These are phyloP conservation scores for Pichia manshurica DNA, from an alignment of 805 yeast species.

Conservation along the genomic window DNA sequence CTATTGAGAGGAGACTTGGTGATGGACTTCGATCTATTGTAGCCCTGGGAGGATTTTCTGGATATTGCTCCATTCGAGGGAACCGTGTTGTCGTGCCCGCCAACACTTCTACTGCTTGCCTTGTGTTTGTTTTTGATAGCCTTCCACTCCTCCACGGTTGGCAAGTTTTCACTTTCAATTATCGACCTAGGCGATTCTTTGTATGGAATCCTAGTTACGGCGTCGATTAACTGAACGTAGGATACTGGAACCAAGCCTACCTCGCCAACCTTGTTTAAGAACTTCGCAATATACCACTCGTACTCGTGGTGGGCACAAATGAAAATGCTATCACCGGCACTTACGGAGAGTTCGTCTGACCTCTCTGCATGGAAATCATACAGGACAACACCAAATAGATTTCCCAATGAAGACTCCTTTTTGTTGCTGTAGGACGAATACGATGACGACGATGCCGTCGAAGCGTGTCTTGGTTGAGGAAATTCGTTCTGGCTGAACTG, in stretches of 20 bases:
- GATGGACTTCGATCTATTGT: constrained; percentile 2
- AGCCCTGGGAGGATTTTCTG: constrained; percentile 14
- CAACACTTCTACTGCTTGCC: constrained; percentile 61
- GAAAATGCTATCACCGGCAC: constrained; percentile 82
- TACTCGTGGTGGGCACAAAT: constrained; percentile 93
- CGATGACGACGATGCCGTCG: constrained; percentile 1
- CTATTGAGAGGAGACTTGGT: constrained; percentile 2
- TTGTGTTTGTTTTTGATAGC: constrained; percentile 83
- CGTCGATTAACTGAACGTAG: constrained; percentile 80
- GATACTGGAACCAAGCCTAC: constrained; percentile 94
- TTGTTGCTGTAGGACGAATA: background rate
- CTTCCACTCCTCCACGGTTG: constrained; percentile 96
- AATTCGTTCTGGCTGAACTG: too few species aligned
- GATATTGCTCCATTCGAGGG: constrained; percentile 3
- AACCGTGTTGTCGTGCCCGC: constrained; percentile 8
- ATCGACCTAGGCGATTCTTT: constrained; percentile 40
- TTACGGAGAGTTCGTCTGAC: constrained; percentile 77
- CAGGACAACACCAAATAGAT: constrained; percentile 74
- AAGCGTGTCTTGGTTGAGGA: background rate
- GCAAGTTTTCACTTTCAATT: constrained; percentile 64
- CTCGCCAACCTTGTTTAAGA: constrained; percentile 90
- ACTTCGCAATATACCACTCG: constrained; percentile 98
- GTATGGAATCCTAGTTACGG: constrained; percentile 58
- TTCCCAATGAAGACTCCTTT: constrained; percentile 19
- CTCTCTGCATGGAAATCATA: constrained; percentile 83